Percentiles rank a stretch among this genome's conserved stretches.
phyloP scores from a whole-genome alignment of 805 yeast species.

The Candida hispaniensis region DNA sequence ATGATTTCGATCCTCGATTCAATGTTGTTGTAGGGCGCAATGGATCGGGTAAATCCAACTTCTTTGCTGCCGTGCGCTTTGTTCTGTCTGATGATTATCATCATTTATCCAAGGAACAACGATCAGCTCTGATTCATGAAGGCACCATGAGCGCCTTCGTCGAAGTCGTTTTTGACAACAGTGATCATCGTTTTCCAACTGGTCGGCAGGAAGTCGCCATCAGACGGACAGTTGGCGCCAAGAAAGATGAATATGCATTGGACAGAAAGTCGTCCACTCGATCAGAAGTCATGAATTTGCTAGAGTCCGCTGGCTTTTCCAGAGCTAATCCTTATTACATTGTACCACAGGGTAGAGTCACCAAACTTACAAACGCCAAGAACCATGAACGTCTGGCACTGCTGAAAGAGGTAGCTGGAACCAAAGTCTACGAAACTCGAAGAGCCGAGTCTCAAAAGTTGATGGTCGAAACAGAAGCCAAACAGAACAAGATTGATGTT shows the following conservation, averaged over 20 bases:
- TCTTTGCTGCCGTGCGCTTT: slow-evolving; percentile 89
- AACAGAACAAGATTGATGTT: slow-evolving; percentile 62
- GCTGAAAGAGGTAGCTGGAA: slow-evolving; percentile 90
- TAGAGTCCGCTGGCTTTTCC: slow-evolving; percentile 89
- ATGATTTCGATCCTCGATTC: slow-evolving; percentile 64
- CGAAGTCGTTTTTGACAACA: slow-evolving; percentile 76
- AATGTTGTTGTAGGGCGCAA: slow-evolving; percentile 84
- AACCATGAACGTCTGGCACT: slow-evolving; percentile 70
- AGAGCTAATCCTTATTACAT: slow-evolving; percentile 86
- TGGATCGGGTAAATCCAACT: slow-evolving; percentile 95
- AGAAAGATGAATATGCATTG: slow-evolving; percentile 81
- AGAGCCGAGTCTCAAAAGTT: slow-evolving; percentile 69
- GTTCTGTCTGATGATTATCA: slow-evolving; percentile 85
- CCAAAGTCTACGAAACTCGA: slow-evolving; percentile 76
- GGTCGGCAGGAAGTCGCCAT: slow-evolving; percentile 58
- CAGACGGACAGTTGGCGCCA: slow-evolving; percentile 84
- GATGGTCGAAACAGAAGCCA: slow-evolving; percentile 60
- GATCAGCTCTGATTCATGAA: slow-evolving; percentile 80
- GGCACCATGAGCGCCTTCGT: slow-evolving; percentile 92
- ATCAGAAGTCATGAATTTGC: slow-evolving; percentile 65
- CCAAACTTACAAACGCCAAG: slow-evolving; percentile 78
- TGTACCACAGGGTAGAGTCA: slow-evolving; percentile 92
- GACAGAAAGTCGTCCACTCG: slow-evolving; percentile 72
- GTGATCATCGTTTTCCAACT: slow-evolving; percentile 63
- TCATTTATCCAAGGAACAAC: slow-evolving; percentile 71